Conservation (phyloP, 805 yeast species). For the Ascoidea tarda region DNA sequence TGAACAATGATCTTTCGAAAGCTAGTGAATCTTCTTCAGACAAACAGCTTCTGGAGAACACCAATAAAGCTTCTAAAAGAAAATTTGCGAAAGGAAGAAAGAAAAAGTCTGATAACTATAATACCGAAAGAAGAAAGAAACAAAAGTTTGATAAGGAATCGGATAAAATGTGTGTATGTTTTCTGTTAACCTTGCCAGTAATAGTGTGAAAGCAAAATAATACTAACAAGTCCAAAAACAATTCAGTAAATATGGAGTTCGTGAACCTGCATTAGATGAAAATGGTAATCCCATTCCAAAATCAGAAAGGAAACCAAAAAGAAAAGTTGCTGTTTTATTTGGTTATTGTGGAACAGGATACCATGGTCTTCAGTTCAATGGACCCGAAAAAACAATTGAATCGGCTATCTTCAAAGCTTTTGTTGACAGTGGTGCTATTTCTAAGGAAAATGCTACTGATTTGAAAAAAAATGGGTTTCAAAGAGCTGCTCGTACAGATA, state of each 20-base stretch:
- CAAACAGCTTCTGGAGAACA: no score
- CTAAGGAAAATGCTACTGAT: constrained; percentile 76
- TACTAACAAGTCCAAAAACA: no score
- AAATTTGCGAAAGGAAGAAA: no score
- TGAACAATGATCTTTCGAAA: no score
- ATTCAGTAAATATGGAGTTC: constrained; percentile 6
- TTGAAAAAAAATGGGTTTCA: constrained; percentile 77
- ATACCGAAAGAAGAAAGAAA: no score
- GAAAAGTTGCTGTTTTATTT: constrained; percentile 77
- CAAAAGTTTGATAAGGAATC: no score
- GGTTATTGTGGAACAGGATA: constrained; percentile 97
- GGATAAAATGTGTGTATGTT: no score
- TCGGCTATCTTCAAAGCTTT: constrained; percentile 79
- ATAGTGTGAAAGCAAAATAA: no score
- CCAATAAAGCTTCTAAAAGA: no score
- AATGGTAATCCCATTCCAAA: constrained; percentile 46
- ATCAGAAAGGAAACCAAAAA: constrained; percentile 61
- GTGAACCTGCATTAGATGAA: constrained; percentile 30
- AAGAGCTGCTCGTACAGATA: constrained; percentile 84
- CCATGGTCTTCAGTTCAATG: constrained; percentile 91
- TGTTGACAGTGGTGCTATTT: constrained; percentile 76
- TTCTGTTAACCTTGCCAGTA: no score
- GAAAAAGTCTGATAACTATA: no score
- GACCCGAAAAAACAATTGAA: constrained; percentile 81
- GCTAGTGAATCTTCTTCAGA: no score